Percentiles rank a stretch among this genome's conserved stretches.
phyloP scores from a whole-genome alignment of 176 grass and related monocot species.

The bread wheat (Triticum aestivum) region IWGSC_CS_RefSeq_v2.1 NC_057808.1:563482853-563483352 shows the following conservation, averaged over 20 bases:
- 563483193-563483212: background rate
- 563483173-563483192: background rate
- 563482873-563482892: background rate
- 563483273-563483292: constrained; percentile 80
- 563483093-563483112: no score
- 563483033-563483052: background rate
- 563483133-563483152: background rate
- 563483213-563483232: background rate
- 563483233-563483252: constrained; percentile 52
- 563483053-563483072: background rate
- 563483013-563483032: background rate
- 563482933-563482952: constrained; percentile 41
- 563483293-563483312: constrained; percentile 67
- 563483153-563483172: background rate
- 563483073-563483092: no score
- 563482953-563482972: no score
- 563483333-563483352: constrained; percentile 59
- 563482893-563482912: background rate
- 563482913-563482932: constrained; percentile 14
- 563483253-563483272: constrained; percentile 82
- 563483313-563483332: constrained; percentile 71
- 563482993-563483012: background rate
- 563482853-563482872: no score
- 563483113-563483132: background rate
- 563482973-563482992: background rate